A percentile compares a stretch with the other conserved stretches of the same genome.
Conservation (phyloP, 305 asterid species). For the Withania somnifera region DNA sequence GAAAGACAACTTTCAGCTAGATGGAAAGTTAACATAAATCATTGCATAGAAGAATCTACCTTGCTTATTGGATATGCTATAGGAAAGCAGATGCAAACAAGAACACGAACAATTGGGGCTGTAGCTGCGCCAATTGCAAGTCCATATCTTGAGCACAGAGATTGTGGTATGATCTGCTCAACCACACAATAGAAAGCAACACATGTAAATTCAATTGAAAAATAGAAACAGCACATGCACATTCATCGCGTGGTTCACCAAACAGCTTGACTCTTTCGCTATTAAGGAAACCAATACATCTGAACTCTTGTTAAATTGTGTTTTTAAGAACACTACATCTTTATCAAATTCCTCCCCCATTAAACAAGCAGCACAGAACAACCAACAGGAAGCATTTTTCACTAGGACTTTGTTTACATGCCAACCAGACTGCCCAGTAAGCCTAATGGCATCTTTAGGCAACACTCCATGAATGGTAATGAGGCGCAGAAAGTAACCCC, state of each 20-base stretch:
- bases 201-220: background rate
- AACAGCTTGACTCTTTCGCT: background rate
- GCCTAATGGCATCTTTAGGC: background rate
- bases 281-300: background rate
- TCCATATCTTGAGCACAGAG: constrained; percentile 63
- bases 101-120: constrained; percentile 50
- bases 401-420: background rate
- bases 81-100: constrained; percentile 60
- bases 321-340: background rate
- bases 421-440: background rate
- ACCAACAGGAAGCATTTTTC: background rate
- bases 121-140: constrained; percentile 59
- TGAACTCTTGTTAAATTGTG: background rate
- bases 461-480: background rate
- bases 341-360: background rate
- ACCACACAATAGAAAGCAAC: background rate
- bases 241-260: background rate
- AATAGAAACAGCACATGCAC: background rate
- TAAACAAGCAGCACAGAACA: background rate
- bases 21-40: background rate
- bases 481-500: background rate
- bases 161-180: constrained; percentile 59
- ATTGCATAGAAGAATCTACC: constrained; percentile 20
- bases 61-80: constrained; percentile 70
- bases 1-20: background rate